phyloP scores from a whole-genome alignment of 1,284 basidiomycete genomes.

The Inonotus obliquus region DNA sequence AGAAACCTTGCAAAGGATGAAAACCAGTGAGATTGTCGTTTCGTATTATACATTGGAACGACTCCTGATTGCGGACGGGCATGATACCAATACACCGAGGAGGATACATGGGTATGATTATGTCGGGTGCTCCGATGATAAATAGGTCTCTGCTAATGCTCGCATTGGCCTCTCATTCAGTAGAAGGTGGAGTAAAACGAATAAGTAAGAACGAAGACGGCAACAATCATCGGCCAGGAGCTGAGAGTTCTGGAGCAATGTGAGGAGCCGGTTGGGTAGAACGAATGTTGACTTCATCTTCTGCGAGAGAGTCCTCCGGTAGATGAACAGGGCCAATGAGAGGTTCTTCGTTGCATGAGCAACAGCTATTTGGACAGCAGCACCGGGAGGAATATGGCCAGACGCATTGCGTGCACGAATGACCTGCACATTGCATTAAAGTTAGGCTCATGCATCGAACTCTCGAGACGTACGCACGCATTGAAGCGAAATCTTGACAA shows the following conservation, averaged over 20 bases:
- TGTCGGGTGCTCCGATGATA: too few species aligned
- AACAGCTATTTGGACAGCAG: background rate
- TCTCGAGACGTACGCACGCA: background rate
- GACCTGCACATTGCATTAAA: background rate
- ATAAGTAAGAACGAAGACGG: too few species aligned
- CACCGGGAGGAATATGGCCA: background rate
- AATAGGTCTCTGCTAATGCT: too few species aligned
- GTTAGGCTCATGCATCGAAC: background rate
- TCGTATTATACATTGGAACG: too few species aligned
- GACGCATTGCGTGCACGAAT: conserved; percentile 9
- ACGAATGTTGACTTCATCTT: background rate
- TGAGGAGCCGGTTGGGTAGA: background rate
- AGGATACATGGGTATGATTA: too few species aligned
- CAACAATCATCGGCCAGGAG: background rate
- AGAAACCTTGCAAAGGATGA: too few species aligned
- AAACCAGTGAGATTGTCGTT: too few species aligned
- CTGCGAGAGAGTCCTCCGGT: background rate
- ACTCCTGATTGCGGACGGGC: too few species aligned
- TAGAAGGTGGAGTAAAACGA: too few species aligned
- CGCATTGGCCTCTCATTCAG: too few species aligned
- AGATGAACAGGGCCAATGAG: background rate
- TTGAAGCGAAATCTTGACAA: conserved; percentile 8
- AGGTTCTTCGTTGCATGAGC: background rate
- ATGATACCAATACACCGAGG: too few species aligned
- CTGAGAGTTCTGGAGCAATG: background rate